Percentiles rank a stretch among this genome's conserved stretches.
Evolutionary conservation across 352 stramenopile genomes (phyloP).

Genomic region (Phytophthora rubi): DNA sequence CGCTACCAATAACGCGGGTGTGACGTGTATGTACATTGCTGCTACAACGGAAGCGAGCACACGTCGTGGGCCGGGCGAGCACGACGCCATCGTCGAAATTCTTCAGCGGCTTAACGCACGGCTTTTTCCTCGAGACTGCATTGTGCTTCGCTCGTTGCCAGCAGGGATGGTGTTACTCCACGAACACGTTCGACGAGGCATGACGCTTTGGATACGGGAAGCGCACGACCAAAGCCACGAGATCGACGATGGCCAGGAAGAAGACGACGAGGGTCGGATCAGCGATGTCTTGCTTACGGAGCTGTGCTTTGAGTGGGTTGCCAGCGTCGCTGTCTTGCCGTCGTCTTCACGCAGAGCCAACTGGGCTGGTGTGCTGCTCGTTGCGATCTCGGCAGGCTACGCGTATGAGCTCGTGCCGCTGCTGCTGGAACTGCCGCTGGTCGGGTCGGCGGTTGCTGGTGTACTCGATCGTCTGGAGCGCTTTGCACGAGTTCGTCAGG

Average conservation of each 20-base stretch:
- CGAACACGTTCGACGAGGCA: constrained; percentile 24
- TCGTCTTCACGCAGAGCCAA: not conserved
- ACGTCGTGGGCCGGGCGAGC: not conserved
- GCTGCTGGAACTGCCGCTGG: constrained; percentile 23
- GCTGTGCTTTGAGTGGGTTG: constrained; percentile 25
- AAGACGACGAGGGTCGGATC: not conserved
- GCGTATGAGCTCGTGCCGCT: constrained; percentile 28
- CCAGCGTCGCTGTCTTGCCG: not conserved
- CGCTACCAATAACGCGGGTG: constrained; percentile 1
- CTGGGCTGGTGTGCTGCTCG: constrained; percentile 8
- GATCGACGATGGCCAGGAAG: not conserved
- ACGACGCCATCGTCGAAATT: constrained; percentile 14
- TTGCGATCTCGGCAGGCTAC: constrained; percentile 23
- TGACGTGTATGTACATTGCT: constrained; percentile 13
- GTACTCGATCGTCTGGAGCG: constrained; percentile 24
- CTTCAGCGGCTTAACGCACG: constrained; percentile 24
- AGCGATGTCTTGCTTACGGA: constrained; percentile 20
- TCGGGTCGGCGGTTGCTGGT: constrained; percentile 1
- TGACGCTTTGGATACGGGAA: constrained; percentile 20
- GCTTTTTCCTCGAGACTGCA: constrained; percentile 10
- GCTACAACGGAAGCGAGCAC: not conserved
- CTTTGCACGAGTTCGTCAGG: constrained; percentile 1
- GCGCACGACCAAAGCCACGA: not conserved
- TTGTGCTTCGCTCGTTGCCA: not conserved
- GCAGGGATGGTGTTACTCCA: constrained; percentile 6